A percentile compares a stretch with the other conserved stretches of the same genome.
These are phyloP conservation scores for Colletotrichum sp. DNA, from an alignment of 2,329 filamentous ascomycete species.

Conservation along the genomic window DNA sequence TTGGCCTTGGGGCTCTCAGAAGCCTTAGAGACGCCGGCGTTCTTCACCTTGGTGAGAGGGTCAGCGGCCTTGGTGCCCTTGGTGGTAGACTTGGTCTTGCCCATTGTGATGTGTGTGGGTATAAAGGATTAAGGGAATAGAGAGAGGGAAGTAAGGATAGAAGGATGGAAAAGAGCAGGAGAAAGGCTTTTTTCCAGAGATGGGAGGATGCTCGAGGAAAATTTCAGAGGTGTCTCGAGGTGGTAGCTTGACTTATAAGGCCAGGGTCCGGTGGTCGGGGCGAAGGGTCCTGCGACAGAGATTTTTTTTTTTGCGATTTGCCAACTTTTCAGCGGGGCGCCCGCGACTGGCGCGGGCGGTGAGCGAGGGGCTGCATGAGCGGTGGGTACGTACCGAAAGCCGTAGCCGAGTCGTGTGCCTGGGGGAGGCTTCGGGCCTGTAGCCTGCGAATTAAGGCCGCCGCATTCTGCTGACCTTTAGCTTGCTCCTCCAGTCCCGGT, in stretches of 20 bases:
- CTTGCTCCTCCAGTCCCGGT: constrained; percentile 10
- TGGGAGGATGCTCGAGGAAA: constrained; percentile 7
- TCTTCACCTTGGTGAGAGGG: constrained; percentile 63
- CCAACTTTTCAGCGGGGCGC: constrained; percentile 19
- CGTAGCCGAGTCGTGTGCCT: not conserved
- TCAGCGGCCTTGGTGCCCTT: constrained; percentile 54
- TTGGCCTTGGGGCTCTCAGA: constrained; percentile 69
- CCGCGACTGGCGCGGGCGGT: constrained; percentile 14
- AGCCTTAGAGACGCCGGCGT: constrained; percentile 71
- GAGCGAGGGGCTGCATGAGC: not conserved
- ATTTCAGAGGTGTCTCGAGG: not conserved
- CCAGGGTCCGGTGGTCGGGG: constrained; percentile 20
- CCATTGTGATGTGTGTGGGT: constrained; percentile 42
- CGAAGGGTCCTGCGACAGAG: constrained; percentile 20
- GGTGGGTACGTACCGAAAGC: constrained; percentile 13
- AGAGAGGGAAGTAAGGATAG: not conserved
- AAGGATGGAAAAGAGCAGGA: not conserved
- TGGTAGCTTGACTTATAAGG: constrained; percentile 20
- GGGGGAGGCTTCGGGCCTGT: not conserved
- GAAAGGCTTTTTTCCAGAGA: constrained; percentile 14
- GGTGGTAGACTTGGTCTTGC: constrained; percentile 68
- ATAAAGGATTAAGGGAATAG: not conserved
- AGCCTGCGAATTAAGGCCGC: constrained; percentile 21
- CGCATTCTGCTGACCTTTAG: constrained; percentile 14
- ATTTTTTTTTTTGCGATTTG: constrained; percentile 23